These are phyloP conservation scores for Cryphonectria carpinicola DNA, from an alignment of 2,329 filamentous ascomycete genomes.

Conservation along the genomic window DNA sequence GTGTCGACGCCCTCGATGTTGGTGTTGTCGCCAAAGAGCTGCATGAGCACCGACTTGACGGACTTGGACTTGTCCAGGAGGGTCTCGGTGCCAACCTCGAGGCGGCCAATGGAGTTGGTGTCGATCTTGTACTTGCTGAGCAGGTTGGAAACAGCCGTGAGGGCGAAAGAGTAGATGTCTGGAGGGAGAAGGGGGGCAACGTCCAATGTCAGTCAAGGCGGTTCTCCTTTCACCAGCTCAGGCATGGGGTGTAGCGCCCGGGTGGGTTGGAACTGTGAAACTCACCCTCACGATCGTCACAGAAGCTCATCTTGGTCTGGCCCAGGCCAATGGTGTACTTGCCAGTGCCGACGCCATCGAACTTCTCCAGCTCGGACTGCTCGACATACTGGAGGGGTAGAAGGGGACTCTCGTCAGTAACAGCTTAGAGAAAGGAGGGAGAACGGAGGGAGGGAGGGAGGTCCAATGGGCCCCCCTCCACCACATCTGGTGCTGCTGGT, in stretches of 20 bases:
- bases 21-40: conserved; percentile 82
- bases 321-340: conserved; percentile 93
- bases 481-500: not conserved
- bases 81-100: conserved; percentile 86
- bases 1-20: conserved; percentile 84
- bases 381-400: conserved; percentile 74
- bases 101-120: conserved; percentile 73
- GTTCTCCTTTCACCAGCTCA: not conserved
- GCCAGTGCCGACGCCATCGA: conserved; percentile 79
- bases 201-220: conserved; percentile 11
- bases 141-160: conserved; percentile 78
- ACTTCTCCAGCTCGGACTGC: conserved; percentile 81
- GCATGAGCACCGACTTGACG: conserved; percentile 87
- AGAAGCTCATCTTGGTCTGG: conserved; percentile 92
- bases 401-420: conserved; percentile 14
- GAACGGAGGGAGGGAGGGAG: not conserved
- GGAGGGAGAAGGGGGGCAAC: conserved; percentile 2
- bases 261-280: conserved; percentile 31
- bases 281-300: conserved; percentile 84
- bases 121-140: conserved; percentile 85
- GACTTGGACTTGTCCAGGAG: conserved; percentile 90
- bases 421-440: not conserved
- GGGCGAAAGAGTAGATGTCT: conserved; percentile 88
- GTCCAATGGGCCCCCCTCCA: not conserved
- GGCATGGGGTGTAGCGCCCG: not conserved